Evolutionary conservation across 306 rosid genomes (phyloP), one percentile per base, ranked within the genome.

Genomic region (Vigna unguiculata): DNA sequence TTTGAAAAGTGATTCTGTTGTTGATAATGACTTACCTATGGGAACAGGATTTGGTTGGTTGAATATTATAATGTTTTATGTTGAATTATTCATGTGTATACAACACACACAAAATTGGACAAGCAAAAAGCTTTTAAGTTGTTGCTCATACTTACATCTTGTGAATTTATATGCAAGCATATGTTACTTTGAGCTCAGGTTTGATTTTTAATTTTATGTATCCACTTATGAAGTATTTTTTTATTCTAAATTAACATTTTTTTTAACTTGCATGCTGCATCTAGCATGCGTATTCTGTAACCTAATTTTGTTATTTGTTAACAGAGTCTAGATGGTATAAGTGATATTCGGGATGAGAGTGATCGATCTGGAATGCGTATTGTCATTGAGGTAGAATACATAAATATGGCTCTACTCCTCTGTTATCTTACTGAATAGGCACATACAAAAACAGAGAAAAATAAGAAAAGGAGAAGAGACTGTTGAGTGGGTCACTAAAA

Each of bases 341-440:
- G 97, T 81, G 99, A 95, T 86, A 89, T 95, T 69, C 91, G 97
- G 78, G 99, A 95, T 77, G 99, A 95, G 75, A 92, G 97, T 81
- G 99, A 95, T 83, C 96, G 99, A 28, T 68, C 97, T 83, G 99
- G 97, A 82, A 95, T 95, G 99, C 97, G 97, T 57, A 66, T 95
- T 53, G 97, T 95, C 57, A 89, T 95, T 81, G 97, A 95, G 98
- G 97, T 95, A 76, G 21, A 76, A 36, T 69, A 60, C 34, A 20
- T 66, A 45, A 53, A 72, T 66, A 57, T 73, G 32, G 24, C 70
- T 67, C 15, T 24, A 20, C 51, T 40, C n/a, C 41, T 52, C 22
- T 43, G 11, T 73, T 53, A 10, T 69, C 38, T 70, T 73, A 59
- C 71, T 66, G 16, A 62, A 43, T 45, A 24, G 54, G 22, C 59